Evolutionary conservation across 2,329 filamentous ascomycete species (phyloP).

Genomic region (Apiospora malaysiana): DNA sequence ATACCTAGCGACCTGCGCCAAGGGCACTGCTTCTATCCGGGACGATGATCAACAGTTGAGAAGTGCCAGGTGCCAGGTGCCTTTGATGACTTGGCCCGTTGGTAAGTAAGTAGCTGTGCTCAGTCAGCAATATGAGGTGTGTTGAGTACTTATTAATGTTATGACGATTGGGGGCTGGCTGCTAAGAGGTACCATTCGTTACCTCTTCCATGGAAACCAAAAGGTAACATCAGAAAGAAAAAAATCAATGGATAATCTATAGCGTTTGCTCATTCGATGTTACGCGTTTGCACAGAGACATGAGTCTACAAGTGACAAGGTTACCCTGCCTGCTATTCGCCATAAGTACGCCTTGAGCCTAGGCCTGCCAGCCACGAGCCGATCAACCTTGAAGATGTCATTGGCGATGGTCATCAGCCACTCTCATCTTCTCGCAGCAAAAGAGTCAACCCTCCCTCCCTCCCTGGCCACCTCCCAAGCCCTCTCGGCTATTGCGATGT

Average conservation of each 20-base stretch:
- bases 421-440: neutral
- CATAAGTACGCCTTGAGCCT: neutral
- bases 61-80: too few species aligned
- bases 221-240: neutral
- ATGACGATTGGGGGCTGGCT: neutral
- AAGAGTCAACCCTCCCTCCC: neutral
- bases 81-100: neutral
- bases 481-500: neutral
- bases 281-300: neutral
- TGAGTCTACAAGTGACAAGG: neutral
- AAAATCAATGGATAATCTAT: neutral
- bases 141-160: too few species aligned
- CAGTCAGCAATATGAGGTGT: neutral
- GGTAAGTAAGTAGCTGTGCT: neutral
- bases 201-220: neutral
- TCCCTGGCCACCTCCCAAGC: neutral
- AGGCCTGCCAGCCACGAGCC: neutral
- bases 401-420: conserved; percentile 18
- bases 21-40: neutral
- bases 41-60: neutral
- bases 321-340: neutral
- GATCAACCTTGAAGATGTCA: conserved; percentile 16
- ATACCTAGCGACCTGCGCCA: neutral
- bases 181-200: neutral
- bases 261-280: neutral